A percentile compares a stretch with the other conserved stretches of the same genome.
Evolutionary conservation across 139 green algal genomes (phyloP).

Genomic region (Monoraphidium neglectum): DNA sequence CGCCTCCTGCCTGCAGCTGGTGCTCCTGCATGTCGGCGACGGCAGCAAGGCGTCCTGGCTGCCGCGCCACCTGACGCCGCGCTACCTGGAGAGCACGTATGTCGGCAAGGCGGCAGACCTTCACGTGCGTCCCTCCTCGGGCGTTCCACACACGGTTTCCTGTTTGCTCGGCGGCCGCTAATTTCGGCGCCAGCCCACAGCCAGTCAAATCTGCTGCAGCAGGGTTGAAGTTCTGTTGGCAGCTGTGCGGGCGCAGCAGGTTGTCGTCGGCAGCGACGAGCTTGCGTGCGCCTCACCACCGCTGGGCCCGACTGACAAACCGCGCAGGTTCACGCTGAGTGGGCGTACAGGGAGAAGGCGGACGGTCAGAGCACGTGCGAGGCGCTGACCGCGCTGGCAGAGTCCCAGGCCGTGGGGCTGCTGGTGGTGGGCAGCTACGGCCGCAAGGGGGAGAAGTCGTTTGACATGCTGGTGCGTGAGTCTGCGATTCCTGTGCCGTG

Average conservation of each 20-base stretch:
- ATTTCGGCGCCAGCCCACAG: background rate
- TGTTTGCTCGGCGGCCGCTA: background rate
- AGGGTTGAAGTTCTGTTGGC: background rate
- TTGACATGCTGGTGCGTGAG: too few species aligned
- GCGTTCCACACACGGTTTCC: background rate
- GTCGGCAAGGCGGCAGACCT: conserved; percentile 15
- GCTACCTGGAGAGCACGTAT: conserved; percentile 42
- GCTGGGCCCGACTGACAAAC: background rate
- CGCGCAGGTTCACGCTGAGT: conserved; percentile 27
- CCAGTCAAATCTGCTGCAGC: background rate
- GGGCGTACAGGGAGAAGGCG: conserved; percentile 54
- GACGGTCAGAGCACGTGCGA: conserved; percentile 42
- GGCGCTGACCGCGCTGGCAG: conserved; percentile 39
- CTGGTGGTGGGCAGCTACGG: conserved; percentile 56
- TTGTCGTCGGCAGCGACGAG: background rate
- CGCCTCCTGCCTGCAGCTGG: too few species aligned
- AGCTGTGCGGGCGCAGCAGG: background rate
- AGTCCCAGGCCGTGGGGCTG: conserved; percentile 33
- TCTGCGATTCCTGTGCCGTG: too few species aligned
- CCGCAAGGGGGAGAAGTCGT: conserved; percentile 58
- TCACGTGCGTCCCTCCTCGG: conserved; percentile 6
- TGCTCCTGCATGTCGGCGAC: background rate
- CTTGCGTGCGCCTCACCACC: background rate
- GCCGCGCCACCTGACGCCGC: conserved; percentile 40
- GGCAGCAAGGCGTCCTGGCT: conserved; percentile 26